Evolutionary conservation across 768 basidiomycete species (phyloP).

Genomic region (Rhizopogon roseolus): DNA sequence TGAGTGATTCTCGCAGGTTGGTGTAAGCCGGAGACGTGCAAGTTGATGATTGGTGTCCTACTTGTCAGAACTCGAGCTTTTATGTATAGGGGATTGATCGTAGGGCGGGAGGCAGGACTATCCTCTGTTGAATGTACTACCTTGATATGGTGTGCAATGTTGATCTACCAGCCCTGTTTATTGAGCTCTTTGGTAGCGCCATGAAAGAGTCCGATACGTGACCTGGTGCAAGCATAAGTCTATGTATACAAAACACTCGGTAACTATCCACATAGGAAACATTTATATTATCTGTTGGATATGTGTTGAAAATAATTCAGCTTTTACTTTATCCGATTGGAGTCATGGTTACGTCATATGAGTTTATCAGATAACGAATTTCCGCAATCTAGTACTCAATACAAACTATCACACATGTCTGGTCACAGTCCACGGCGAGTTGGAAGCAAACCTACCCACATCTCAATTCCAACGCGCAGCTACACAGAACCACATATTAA

Average conservation of each 20-base stretch:
- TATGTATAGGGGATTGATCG: conserved; percentile 18
- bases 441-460: neutral
- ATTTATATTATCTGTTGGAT: no score
- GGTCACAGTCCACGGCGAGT: neutral
- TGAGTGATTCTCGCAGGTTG: conserved; percentile 39
- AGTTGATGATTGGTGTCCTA: conserved; percentile 15
- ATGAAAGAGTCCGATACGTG: no score
- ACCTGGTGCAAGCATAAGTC: no score
- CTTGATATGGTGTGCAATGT: neutral
- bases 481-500: neutral
- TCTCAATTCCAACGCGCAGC: neutral
- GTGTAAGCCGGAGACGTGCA: conserved; percentile 26
- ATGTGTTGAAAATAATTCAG: no score
- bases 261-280: no score
- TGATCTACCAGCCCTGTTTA: neutral
- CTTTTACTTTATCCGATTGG: no score
- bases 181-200: no score
- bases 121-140: neutral
- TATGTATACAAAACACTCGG: no score
- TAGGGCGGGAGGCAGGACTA: neutral
- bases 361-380: neutral
- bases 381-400: no score
- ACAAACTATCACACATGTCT: neutral
- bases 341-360: neutral
- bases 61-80: conserved; percentile 27